These are phyloP conservation scores for Oropetium thomaeum DNA, from an alignment of 176 grass and related monocot species.

Conservation along the genomic window DNA sequence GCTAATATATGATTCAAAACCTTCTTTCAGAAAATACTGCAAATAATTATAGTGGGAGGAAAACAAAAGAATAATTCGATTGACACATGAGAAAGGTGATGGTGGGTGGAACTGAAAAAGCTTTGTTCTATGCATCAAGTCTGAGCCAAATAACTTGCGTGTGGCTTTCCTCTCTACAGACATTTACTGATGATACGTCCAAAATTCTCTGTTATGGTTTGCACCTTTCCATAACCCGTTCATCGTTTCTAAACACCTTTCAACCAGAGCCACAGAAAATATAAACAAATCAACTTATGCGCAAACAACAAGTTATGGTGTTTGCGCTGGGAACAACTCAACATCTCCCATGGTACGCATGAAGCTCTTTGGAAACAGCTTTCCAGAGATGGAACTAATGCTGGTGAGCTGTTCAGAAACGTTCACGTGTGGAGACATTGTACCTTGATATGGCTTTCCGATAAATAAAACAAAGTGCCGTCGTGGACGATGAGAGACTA, in stretches of 20 bases:
- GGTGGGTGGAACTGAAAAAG: background rate
- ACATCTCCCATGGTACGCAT: background rate
- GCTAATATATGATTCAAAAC: background rate
- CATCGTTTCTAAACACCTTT: constrained; percentile 17
- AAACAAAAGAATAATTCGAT: background rate
- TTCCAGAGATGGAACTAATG: constrained; percentile 15
- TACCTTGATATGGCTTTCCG: background rate
- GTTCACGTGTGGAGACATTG: background rate
- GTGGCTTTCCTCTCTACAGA: background rate
- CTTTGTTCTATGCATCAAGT: background rate
- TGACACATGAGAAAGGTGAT: background rate
- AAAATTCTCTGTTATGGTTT: constrained; percentile 8
- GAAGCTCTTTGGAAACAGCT: background rate
- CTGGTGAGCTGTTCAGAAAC: constrained; percentile 11
- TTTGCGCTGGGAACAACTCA: constrained; percentile 2
- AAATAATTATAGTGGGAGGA: background rate
- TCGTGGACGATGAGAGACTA: too few species aligned
- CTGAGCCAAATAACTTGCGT: constrained; percentile 1
- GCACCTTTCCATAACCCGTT: background rate
- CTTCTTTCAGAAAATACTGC: background rate
- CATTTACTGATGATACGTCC: constrained; percentile 2
- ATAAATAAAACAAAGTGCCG: background rate
- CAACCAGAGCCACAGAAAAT: background rate
- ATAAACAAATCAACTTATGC: background rate
- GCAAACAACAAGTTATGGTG: constrained; percentile 9